Evolutionary conservation across 768 basidiomycete genomes (phyloP).

Genomic region (Filobasidium wieringae): DNA sequence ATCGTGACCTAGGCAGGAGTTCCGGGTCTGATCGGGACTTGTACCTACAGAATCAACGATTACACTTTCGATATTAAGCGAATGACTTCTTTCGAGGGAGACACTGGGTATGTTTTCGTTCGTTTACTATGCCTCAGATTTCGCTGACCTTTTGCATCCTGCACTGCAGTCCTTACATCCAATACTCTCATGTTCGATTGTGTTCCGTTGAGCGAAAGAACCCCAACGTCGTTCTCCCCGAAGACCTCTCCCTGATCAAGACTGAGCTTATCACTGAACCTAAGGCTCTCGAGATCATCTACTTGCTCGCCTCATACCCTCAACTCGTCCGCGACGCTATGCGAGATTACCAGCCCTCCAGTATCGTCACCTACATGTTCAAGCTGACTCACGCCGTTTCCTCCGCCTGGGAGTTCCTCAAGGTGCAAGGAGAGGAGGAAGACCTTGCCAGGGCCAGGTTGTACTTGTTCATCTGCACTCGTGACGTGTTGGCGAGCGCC

Average conservation of each 20-base stretch:
- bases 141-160: background rate
- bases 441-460: conserved; percentile 75
- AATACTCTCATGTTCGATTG: conserved; percentile 90
- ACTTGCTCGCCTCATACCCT: conserved; percentile 81
- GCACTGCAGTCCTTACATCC: conserved; percentile 64
- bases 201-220: conserved; percentile 85
- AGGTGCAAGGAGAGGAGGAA: conserved; percentile 64
- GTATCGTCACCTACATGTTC: conserved; percentile 82
- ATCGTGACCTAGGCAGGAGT: background rate
- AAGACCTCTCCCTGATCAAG: conserved; percentile 48
- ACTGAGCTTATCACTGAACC: conserved; percentile 57
- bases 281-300: conserved; percentile 70
- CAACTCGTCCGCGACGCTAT: conserved; percentile 78
- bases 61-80: conserved; percentile 90
- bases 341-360: conserved; percentile 75
- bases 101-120: conserved; percentile 50
- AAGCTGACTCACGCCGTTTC: conserved; percentile 75
- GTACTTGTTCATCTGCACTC: conserved; percentile 76
- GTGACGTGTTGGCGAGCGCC: conserved; percentile 75
- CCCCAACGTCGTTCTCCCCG: conserved; percentile 63
- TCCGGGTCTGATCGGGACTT: background rate
- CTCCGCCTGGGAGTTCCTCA: conserved; percentile 80
- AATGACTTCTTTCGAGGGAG: conserved; percentile 91
- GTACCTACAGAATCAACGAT: conserved; percentile 67
- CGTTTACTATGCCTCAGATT: background rate